phyloP scores from a whole-genome alignment of 352 stramenopile genomes.

The Pythium rishiriense region DNA sequence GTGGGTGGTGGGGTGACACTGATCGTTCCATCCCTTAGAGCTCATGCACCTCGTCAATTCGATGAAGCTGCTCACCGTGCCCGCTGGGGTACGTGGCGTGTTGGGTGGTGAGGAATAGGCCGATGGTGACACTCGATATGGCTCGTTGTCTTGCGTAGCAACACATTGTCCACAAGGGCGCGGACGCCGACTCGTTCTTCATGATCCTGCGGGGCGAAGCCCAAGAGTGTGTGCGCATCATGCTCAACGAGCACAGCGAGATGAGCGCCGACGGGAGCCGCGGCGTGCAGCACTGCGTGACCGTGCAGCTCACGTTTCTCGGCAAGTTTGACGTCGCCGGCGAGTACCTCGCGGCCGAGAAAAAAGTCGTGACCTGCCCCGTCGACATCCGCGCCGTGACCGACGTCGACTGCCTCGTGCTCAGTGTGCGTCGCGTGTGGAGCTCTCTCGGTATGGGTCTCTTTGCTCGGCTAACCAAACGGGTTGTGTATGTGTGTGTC shows the following conservation, averaged over 20 bases:
- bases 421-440: conserved; percentile 45
- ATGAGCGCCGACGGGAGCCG: conserved; percentile 34
- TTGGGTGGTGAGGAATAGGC: no score
- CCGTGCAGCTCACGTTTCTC: conserved; percentile 74
- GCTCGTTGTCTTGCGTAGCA: conserved; percentile 39
- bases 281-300: conserved; percentile 61
- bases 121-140: not conserved
- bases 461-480: not conserved
- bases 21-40: conserved; percentile 34
- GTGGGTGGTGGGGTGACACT: not conserved
- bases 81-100: conserved; percentile 40
- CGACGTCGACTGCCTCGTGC: conserved; percentile 71
- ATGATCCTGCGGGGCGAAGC: conserved; percentile 72
- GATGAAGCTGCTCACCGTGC: conserved; percentile 72
- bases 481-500: not conserved
- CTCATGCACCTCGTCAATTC: conserved; percentile 86
- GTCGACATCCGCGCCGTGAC: conserved; percentile 74
- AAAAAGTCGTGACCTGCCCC: conserved; percentile 64
- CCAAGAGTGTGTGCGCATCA: conserved; percentile 67
- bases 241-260: conserved; percentile 57
- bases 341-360: conserved; percentile 75
- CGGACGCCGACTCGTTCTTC: conserved; percentile 79
- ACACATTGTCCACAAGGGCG: conserved; percentile 76
- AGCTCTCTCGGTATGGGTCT: not conserved
- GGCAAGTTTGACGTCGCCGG: conserved; percentile 81